Evolutionary conservation across 2,329 filamentous ascomycete species (phyloP), one percentile per base, ranked within the genome.

Genomic region (Dothideomycetidae sp.): DNA sequence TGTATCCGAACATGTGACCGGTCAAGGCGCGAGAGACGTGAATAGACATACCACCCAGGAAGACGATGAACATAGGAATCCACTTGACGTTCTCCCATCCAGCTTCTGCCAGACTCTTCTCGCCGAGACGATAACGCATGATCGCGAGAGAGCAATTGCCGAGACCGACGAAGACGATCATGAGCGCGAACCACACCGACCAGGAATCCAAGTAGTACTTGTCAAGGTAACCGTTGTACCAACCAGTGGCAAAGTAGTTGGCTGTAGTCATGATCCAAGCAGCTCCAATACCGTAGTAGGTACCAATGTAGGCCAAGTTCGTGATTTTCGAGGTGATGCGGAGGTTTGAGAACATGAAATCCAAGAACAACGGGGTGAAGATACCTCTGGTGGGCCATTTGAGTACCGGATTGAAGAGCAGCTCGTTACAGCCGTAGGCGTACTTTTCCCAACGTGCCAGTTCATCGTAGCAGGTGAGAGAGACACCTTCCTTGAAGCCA

Each of bases 401-500:
- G 35, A 67, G 61, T 28, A 82, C 54, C 0, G 78, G 78, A 47
- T 80, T 66, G 62, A 82, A 82, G 12, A 81, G 64, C 33, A 82
- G 59, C 54, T 81, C 78, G 50, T 75, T 79, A 50, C 75, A 78
- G 5, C 78, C 78, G 46, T 78, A 81, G 0, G 76, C 74, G 39
- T 81, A 78, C 58, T 81, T 81, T 50, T 81, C 73, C 78, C 78
- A 81, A 32, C 78, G 71, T 10, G 71, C 70, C 26, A 82, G 59
- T 49, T 82, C 78, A 44, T 81, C 78, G 49, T 81, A 81, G 5
- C 81, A 74, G 0, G 78, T 81, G 11, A 82, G 62, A 0, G 76
- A 81, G 0, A 82, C 78, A 43, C 78, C 78, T 48, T 82, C 78
- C 50, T 82, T 73, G 59, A 83, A 84, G 5, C 73, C 78, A 4